Evolutionary conservation across 2,329 filamentous ascomycete genomes (phyloP).

Genomic region (Sporothrix brasiliensis): DNA sequence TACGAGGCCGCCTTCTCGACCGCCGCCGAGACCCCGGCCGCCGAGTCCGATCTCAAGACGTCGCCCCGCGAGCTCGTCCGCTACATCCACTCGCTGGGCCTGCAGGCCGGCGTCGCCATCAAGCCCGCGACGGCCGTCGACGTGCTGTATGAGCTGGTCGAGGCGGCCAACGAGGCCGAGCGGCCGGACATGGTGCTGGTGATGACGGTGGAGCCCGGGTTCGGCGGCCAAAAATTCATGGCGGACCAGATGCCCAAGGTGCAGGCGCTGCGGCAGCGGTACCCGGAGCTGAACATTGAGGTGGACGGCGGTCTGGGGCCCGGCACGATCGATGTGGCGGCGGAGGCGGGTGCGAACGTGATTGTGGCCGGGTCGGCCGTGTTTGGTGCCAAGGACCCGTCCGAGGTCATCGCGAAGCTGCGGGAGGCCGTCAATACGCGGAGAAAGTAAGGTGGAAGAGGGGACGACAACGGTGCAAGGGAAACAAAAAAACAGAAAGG

Average conservation of each 20-base stretch:
- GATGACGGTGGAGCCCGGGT: conserved; percentile 97
- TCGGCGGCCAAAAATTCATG: conserved; percentile 99
- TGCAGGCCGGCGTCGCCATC: conserved; percentile 92
- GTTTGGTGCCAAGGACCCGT: conserved; percentile 87
- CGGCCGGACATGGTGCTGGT: conserved; percentile 97
- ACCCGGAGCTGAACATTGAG: conserved; percentile 94
- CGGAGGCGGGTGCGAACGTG: conserved; percentile 94
- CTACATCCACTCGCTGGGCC: conserved; percentile 85
- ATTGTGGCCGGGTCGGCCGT: conserved; percentile 97
- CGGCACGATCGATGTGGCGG: conserved; percentile 88
- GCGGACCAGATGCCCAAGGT: conserved; percentile 94
- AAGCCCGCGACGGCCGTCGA: conserved; percentile 91
- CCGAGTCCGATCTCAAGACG: conserved; percentile 58
- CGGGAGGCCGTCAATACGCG: conserved; percentile 74
- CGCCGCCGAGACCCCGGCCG: conserved; percentile 77
- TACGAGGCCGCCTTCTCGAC: conserved; percentile 94
- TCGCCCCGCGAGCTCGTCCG: conserved; percentile 81
- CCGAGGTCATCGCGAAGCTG: conserved; percentile 81
- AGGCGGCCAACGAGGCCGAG: conserved; percentile 71
- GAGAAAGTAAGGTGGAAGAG: conserved; percentile 42
- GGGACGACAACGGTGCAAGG: too few relatives aligned
- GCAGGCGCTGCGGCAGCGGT: conserved; percentile 74
- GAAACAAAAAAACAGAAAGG: neutral
- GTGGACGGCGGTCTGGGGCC: conserved; percentile 88
- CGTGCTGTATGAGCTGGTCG: conserved; percentile 88